Evolutionary conservation across 2,329 filamentous ascomycete genomes (phyloP).

Genomic region (Aspergillus japonicus): DNA sequence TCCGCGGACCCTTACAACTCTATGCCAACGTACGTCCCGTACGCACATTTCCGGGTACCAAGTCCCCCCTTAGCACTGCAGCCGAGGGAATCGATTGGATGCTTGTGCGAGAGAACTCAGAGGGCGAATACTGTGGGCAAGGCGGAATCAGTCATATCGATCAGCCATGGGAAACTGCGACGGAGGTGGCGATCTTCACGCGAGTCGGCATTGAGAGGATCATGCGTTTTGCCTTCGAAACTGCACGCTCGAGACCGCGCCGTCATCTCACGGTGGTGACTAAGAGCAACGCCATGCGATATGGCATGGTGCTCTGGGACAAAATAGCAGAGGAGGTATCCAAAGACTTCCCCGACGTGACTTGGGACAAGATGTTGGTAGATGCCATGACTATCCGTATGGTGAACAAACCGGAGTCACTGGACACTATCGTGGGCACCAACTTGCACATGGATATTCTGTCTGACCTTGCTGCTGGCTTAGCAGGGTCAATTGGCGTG

Average conservation of each 20-base stretch:
- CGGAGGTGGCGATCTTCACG: conserved; percentile 56
- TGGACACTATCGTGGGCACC: conserved; percentile 56
- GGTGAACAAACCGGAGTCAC: conserved; percentile 50
- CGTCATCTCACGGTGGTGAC: conserved; percentile 56
- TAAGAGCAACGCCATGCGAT: conserved; percentile 56
- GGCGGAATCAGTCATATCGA: conserved; percentile 54
- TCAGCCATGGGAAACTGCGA: conserved; percentile 53
- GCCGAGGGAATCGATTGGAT: conserved; percentile 56
- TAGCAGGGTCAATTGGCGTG: conserved; percentile 69
- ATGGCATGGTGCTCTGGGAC: conserved; percentile 59
- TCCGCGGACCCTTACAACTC: conserved; percentile 56
- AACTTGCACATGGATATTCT: conserved; percentile 64
- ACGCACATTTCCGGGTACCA: conserved; percentile 49
- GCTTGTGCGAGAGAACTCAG: conserved; percentile 56
- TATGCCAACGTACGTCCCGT: conserved; percentile 59
- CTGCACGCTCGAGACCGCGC: conserved; percentile 46
- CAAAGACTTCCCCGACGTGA: conserved; percentile 52
- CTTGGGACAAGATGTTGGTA: conserved; percentile 56
- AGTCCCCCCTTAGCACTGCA: conserved; percentile 50
- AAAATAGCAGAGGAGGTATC: conserved; percentile 50
- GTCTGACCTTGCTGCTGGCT: conserved; percentile 66
- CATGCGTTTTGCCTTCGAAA: conserved; percentile 56
- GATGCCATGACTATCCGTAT: conserved; percentile 58
- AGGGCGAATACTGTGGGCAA: conserved; percentile 57
- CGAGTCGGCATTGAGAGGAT: conserved; percentile 53